A percentile compares a stretch with the other conserved stretches of the same genome.
Evolutionary conservation across 345 rosid genomes (phyloP).

Genomic region (Lenwebbia sp.): DNA sequence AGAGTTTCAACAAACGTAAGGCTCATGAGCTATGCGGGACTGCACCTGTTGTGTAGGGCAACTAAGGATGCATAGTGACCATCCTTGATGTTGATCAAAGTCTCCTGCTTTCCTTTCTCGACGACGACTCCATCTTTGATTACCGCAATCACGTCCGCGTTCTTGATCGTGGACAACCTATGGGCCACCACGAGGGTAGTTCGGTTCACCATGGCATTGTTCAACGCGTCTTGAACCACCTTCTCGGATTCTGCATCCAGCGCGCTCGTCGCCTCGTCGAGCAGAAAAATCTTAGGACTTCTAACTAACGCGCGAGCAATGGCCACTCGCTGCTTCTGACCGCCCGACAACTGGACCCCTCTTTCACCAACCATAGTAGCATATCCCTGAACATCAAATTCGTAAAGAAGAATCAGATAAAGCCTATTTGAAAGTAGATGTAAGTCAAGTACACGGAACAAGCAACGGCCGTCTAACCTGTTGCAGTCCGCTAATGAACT

Average conservation of each 20-base stretch:
- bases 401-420: not conserved
- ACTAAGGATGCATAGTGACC: constrained; percentile 44
- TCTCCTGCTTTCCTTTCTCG: constrained; percentile 52
- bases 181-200: constrained; percentile 45
- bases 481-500: constrained; percentile 62
- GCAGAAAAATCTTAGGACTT: constrained; percentile 30
- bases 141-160: constrained; percentile 50
- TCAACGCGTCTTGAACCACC: constrained; percentile 43
- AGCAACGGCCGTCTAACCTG: constrained; percentile 20
- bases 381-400: constrained; percentile 29
- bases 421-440: not conserved
- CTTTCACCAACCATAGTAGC: constrained; percentile 43
- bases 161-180: constrained; percentile 41
- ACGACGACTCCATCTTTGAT: constrained; percentile 46
- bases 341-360: constrained; percentile 45
- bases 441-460: not conserved
- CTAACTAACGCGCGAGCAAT: constrained; percentile 48
- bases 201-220: constrained; percentile 30
- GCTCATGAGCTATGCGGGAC: too few species aligned
- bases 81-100: constrained; percentile 20
- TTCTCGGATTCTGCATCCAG: constrained; percentile 47
- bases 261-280: constrained; percentile 60
- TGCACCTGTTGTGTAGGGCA: constrained; percentile 17
- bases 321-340: constrained; percentile 54
- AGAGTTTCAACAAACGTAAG: too few species aligned